Percentiles rank a stretch among this genome's conserved stretches.
phyloP scores from a whole-genome alignment of 2,329 filamentous ascomycete genomes.

The Curvularia sp. region DNA sequence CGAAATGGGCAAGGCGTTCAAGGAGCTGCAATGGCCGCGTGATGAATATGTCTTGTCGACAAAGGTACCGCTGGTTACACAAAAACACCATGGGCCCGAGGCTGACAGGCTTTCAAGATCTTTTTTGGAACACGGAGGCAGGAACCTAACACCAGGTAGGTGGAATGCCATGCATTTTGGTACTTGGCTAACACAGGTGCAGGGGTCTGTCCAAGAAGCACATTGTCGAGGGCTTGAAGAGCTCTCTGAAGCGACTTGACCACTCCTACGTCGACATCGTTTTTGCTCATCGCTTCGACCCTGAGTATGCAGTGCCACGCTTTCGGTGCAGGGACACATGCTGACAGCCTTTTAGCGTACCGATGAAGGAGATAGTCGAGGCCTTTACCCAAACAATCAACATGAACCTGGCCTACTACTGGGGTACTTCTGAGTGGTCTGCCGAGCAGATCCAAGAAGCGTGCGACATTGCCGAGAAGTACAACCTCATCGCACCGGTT shows the following conservation, averaged over 20 bases:
- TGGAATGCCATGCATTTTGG: neutral
- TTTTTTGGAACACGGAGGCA: slow-evolving; percentile 65
- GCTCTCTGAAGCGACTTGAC: slow-evolving; percentile 64
- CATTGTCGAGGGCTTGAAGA: slow-evolving; percentile 65
- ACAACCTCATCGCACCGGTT: slow-evolving; percentile 65
- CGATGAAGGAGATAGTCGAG: slow-evolving; percentile 69
- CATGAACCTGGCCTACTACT: slow-evolving; percentile 64
- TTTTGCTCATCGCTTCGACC: slow-evolving; percentile 67
- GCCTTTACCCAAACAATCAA: slow-evolving; percentile 60
- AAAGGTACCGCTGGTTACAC: slow-evolving; percentile 21
- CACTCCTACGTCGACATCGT: slow-evolving; percentile 72
- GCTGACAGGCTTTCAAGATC: slow-evolving; percentile 45
- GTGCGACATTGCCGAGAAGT: slow-evolving; percentile 65
- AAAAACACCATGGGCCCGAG: neutral
- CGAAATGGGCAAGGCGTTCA: slow-evolving; percentile 61
- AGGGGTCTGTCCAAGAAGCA: slow-evolving; percentile 58
- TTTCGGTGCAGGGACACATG: neutral
- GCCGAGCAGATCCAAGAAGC: slow-evolving; percentile 67
- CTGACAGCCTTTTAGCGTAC: slow-evolving; percentile 51
- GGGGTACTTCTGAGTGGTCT: slow-evolving; percentile 65
- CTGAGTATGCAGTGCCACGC: slow-evolving; percentile 40
- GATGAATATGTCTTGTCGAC: slow-evolving; percentile 42
- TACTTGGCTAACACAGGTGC: neutral
- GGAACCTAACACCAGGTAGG: slow-evolving; percentile 60
- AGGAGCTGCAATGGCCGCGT: slow-evolving; percentile 58